Base-by-base conservation (phyloP, 768 basidiomycete species). In the Rhodosporidiobolus odoratus region DNA sequence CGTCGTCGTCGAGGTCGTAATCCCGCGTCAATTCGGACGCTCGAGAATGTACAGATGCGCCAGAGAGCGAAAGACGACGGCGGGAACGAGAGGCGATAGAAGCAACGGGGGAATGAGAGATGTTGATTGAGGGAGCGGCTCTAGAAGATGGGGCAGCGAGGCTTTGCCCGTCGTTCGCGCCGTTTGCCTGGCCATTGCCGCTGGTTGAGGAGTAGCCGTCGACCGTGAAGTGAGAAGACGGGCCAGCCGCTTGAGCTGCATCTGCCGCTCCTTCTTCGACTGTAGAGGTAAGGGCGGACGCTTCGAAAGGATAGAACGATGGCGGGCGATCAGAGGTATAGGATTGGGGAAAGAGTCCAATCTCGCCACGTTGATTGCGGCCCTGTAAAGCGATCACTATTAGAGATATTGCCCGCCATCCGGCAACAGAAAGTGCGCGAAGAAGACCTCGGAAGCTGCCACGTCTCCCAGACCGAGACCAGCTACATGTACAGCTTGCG, bases 281-380 rank as follows among this genome's bases (percentile, higher is more conserved):
- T 2, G 38, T 23, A 16, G 37, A 0, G 17, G 3, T 6, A 58
- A 57, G 3, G 3, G 23, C 10, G 15, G 54, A 52, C 5, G 38
- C 8, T 17, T 48, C 38, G 38, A 63, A 40, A 15, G 57, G 57
- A 40, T 58, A 53, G 62, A 57, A 56, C 23, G 54, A 57, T 4
- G 63, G 63, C n/a, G 63, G 63, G n/a, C 63, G 83, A 6, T 85
- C 81, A 0, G 89, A 84, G 0, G 94, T 95, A 77, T 97, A 97
- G 71, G 86, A 88, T 75, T 89, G 84, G 4, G 96, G 96, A 77
- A 99, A 98, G 17, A 99, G 82, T 4, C 96, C 96, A n/a, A 85
- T 81, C 78, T 87, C 87, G 8, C 94, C 95, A 19, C 85, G 82
- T 10, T 84, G 78, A 80, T 93, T 96, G 43, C 89, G 87, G 23